These are phyloP conservation scores for Backusella liffmaniae DNA, from an alignment of 192 early-diverging fungal genomes.

Conservation along the genomic window DNA sequence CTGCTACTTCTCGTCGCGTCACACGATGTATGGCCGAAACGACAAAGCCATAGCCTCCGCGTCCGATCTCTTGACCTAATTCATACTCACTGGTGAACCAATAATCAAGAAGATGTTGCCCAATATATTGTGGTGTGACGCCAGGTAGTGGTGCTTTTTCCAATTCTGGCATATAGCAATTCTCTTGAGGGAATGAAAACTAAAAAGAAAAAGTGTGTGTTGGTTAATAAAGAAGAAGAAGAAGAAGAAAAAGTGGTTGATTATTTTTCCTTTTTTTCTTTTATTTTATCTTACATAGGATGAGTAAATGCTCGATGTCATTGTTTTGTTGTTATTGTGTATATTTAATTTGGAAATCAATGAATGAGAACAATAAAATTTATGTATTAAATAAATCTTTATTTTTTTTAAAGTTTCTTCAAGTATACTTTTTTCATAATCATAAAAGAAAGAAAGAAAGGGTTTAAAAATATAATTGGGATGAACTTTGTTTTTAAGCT, in stretches of 20 bases:
- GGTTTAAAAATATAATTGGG: neutral
- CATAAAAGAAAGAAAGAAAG: neutral
- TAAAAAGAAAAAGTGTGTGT: neutral
- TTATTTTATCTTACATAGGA: neutral
- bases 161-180: neutral
- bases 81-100: slow-evolving; percentile 28
- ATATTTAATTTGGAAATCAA: neutral
- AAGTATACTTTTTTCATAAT: neutral
- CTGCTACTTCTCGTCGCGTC: slow-evolving; percentile 59
- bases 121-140: neutral
- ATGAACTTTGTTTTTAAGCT: slow-evolving; percentile 6
- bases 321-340: neutral
- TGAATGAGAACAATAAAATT: neutral
- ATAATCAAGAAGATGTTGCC: neutral
- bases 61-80: slow-evolving; percentile 53
- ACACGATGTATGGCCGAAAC: slow-evolving; percentile 49
- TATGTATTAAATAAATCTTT: neutral
- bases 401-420: neutral
- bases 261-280: too few relatives aligned
- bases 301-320: neutral
- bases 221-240: neutral
- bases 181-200: neutral
- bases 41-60: slow-evolving; percentile 69
- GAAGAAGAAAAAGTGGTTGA: neutral
- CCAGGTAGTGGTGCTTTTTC: neutral